Conservation (phyloP, 140 eudicot species). For the Ambrosia hybrid region DNA sequence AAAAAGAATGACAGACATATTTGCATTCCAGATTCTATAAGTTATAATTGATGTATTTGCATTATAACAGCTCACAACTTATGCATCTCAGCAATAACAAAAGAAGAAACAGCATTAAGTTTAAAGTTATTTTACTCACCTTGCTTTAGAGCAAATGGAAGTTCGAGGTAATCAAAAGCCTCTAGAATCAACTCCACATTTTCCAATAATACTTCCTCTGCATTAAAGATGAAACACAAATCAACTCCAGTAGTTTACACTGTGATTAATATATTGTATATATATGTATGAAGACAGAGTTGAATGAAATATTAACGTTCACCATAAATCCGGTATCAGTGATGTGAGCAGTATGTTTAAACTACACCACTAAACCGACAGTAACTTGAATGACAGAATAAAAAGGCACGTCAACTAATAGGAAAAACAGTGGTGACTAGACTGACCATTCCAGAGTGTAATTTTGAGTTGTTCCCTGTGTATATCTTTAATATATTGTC, state of each 20-base stretch:
- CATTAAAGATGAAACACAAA: slow-evolving; percentile 30
- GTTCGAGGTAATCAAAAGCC: slow-evolving; percentile 94
- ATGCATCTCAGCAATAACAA: no score
- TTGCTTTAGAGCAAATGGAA: slow-evolving; percentile 86
- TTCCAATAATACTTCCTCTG: slow-evolving; percentile 94
- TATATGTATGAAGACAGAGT: slow-evolving; percentile 1
- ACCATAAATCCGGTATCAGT: slow-evolving; percentile 1
- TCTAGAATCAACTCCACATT: slow-evolving; percentile 94
- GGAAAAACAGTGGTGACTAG: slow-evolving; percentile 6
- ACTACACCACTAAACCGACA: not conserved
- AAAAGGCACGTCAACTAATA: not conserved
- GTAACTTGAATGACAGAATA: slow-evolving; percentile 4
- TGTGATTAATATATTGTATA: no score
- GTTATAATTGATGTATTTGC: slow-evolving; percentile 6
- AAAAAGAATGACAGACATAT: slow-evolving; percentile 10
- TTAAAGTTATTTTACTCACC: slow-evolving; percentile 40
- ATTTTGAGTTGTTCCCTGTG: slow-evolving; percentile 95
- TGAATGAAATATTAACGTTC: slow-evolving; percentile 2
- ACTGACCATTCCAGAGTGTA: slow-evolving; percentile 77
- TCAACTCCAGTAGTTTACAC: slow-evolving; percentile 17
- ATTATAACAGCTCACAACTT: no score
- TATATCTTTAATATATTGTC: slow-evolving; percentile 86
- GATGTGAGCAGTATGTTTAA: not conserved
- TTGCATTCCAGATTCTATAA: slow-evolving; percentile 3
- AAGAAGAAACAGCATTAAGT: not conserved